Evolutionary conservation across 495 filamentous ascomycete species (phyloP), one percentile per base, ranked within the genome.

Genomic region (Annulohypoxylon bovei): DNA sequence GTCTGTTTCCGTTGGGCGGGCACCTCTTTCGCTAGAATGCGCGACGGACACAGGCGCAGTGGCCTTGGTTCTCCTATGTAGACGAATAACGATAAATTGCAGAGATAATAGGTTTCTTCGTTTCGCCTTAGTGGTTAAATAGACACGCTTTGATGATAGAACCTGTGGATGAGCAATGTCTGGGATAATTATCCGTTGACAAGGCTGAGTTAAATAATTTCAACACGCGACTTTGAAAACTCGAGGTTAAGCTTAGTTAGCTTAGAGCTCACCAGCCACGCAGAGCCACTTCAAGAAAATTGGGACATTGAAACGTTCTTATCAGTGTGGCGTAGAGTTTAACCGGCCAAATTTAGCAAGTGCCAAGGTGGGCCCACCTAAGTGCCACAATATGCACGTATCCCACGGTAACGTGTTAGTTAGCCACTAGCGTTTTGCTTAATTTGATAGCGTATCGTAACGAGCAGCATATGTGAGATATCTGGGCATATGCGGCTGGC

Each of bases 161-260:
- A n/a, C 6, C 6, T 5, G 11, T 16, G 27, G 25, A 22, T 37
- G 22, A 20, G 32, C 23, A 40, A 54, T 8, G 40, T 33, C 11
- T 25, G 32, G 40, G 53, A 71, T 53, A 33, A 63, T 57, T 42
- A 42, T 49, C 22, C 22, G 22, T 60, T 60, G 50, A 53, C 59
- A 25, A 71, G 68, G 68, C 68, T 71, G 58, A 63, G 46, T 22
- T 35, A 18, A n/a, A 63, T 58, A 50, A 65, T 54, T 71, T 35
- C 53, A 67, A 62, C 53, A 71, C 68, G 69, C 69, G 69, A 72
- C 69, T 67, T 49, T 33, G 27, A 68, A 67, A 68, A 65, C 18
- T 39, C 55, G 55, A 70, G 46, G 47, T 55, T 23, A 6, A 65
- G 54, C 35, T 18, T 59, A 42, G 53, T 60, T 63, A 69, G 46